Percentiles rank a stretch among this genome's conserved stretches.
Conservation (phyloP, 1,284 basidiomycete species). For the Tylopilus orsonianus region DNA sequence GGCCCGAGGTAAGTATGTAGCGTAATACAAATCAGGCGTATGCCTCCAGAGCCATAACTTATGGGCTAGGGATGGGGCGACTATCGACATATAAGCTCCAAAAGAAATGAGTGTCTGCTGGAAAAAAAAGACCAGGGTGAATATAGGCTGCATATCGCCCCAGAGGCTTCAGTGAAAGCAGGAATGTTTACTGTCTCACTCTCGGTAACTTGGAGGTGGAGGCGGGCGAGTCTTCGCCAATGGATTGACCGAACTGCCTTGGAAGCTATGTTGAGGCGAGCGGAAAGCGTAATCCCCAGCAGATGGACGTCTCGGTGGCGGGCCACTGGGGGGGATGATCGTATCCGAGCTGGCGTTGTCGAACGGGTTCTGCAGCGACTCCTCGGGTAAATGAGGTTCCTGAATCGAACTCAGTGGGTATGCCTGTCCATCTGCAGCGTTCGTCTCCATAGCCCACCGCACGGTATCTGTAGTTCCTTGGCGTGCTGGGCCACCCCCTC, state of each 20-base stretch:
- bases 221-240: constrained; percentile 14
- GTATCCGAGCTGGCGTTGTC: constrained; percentile 21
- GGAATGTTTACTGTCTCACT: constrained; percentile 2
- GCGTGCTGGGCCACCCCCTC: constrained; percentile 6
- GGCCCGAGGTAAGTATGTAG: not conserved
- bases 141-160: no score
- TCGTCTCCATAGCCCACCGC: constrained; percentile 29
- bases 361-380: constrained; percentile 27
- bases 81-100: not conserved
- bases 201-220: constrained; percentile 27
- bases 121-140: not conserved
- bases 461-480: constrained; percentile 31
- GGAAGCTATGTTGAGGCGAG: constrained; percentile 27
- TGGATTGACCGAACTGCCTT: constrained; percentile 6
- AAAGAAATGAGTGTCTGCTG: constrained; percentile 6
- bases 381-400: constrained; percentile 11
- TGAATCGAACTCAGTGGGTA: constrained; percentile 25
- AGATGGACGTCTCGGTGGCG: constrained; percentile 10
- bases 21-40: constrained; percentile 16
- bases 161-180: no score
- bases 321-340: constrained; percentile 13
- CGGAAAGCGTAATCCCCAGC: constrained; percentile 24
- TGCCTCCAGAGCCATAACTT: constrained; percentile 20
- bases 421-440: constrained; percentile 27
- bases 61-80: constrained; percentile 8